phyloP scores from a whole-genome alignment of 176 grass and related monocot species.

The Thinopyrum elongatum region DNA sequence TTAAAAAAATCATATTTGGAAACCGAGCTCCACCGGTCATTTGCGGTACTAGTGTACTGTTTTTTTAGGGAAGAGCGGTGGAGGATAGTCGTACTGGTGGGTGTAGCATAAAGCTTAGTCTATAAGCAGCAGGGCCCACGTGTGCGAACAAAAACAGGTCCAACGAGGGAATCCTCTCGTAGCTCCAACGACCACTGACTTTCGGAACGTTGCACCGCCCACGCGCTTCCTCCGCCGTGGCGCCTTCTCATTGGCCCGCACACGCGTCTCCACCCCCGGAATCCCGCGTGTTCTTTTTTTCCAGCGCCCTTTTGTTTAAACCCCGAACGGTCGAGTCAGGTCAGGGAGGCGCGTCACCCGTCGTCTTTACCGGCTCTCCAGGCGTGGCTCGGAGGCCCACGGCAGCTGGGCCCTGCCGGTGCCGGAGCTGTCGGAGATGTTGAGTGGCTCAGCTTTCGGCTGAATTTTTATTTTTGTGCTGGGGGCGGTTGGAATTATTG shows the following conservation, averaged over 20 bases:
- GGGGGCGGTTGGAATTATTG: background rate
- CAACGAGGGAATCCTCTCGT: background rate
- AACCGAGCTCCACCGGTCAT: too few species aligned
- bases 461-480: background rate
- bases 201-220: conserved; percentile 4
- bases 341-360: background rate
- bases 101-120: background rate
- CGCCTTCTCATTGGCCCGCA: background rate
- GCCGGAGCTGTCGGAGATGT: background rate
- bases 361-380: background rate
- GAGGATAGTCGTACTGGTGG: too few species aligned
- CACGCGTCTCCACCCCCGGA: conserved; percentile 26
- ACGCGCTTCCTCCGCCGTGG: conserved; percentile 14
- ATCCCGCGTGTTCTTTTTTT: too few species aligned
- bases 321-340: conserved; percentile 28
- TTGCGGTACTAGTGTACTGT: too few species aligned
- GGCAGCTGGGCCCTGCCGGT: background rate
- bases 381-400: background rate
- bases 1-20: too few species aligned
- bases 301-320: background rate
- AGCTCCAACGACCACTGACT: conserved; percentile 7
- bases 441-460: background rate
- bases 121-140: background rate
- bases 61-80: too few species aligned
- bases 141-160: background rate